Base-by-base conservation (phyloP, 2,329 filamentous ascomycete genomes). In the Colletotrichum sp. region DNA sequence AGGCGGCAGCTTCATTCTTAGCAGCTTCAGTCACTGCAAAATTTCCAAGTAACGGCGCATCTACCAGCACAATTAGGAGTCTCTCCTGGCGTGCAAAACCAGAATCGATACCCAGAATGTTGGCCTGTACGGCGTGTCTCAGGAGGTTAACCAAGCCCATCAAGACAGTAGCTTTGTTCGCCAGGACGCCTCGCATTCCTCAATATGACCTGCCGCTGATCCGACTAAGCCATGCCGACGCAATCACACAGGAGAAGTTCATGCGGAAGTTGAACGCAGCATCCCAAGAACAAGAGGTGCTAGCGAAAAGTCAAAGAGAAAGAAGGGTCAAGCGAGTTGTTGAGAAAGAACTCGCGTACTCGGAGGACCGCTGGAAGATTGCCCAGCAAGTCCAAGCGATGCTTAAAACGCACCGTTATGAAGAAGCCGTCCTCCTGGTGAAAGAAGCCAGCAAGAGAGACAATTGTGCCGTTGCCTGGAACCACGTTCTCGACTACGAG, bases 391-490 rank as follows among this genome's bases (percentile, higher is more conserved):
- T 98, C 57, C 87, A 87, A 69, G 86, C 88, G 66, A 87, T 92
- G 22, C 86, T 99, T 64, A 83, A 82, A 7, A 88, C 90, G 75
- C 90, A 90, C 57, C 87, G 92, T 36, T 90, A 90, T 48, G 90
- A 92, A 4, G 92, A 95, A 81, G 95, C 96, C 30, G 84, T 93
- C 57, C 86, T 91, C 24, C 83, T 98, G 75, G 91, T 94, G 48
- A 92, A 94, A 74, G 87, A 90, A 79, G 93, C 94, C n/a, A 95
- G 93, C 83, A 92, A 90, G 78, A 84, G 88, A 1, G 88, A 90
- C 78, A 86, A 92, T 74, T 92, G 94, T 78, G 87, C 91, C 6
- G 96, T 98, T 74, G 93, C 94, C 75, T 99, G 96, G 96, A 99
- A 99, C 84, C 91, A 95, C 81, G 84, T 98, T 60, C 93, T 99